These are phyloP conservation scores for Beauveria varroae DNA, from an alignment of 2,329 filamentous ascomycete species.

Conservation along the genomic window DNA sequence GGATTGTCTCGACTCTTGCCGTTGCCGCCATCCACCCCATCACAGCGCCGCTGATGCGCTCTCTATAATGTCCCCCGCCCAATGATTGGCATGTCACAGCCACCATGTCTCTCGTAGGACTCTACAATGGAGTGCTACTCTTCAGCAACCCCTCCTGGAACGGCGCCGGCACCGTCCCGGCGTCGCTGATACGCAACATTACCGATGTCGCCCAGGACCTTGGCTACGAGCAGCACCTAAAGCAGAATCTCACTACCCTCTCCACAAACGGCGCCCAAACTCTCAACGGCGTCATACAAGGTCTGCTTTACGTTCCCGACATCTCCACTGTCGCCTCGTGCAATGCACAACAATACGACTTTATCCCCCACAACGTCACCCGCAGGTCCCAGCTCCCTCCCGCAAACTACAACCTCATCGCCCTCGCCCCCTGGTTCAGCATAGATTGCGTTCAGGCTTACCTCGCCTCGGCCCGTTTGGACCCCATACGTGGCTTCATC, in stretches of 20 bases:
- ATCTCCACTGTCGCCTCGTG: conserved; percentile 54
- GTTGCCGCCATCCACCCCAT: not conserved
- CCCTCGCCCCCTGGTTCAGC: conserved; percentile 80
- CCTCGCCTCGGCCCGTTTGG: conserved; percentile 50
- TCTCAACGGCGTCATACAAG: conserved; percentile 57
- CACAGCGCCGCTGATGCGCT: conserved; percentile 4
- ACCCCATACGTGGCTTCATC: conserved; percentile 55
- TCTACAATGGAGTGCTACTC: conserved; percentile 47
- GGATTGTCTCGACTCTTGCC: not conserved
- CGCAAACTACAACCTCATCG: conserved; percentile 66
- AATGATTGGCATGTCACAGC: conserved; percentile 11
- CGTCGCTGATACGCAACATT: conserved; percentile 49
- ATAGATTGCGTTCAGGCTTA: conserved; percentile 66
- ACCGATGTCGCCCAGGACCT: conserved; percentile 45
- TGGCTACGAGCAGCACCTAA: conserved; percentile 44
- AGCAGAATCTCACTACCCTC: conserved; percentile 64
- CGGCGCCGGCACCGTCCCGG: conserved; percentile 41
- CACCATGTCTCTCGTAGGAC: conserved; percentile 33
- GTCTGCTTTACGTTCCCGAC: conserved; percentile 79
- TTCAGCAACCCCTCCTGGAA: conserved; percentile 53
- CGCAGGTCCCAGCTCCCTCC: conserved; percentile 60
- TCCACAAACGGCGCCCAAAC: conserved; percentile 58
- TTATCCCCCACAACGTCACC: conserved; percentile 70
- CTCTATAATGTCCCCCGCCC: conserved; percentile 8
- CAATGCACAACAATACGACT: conserved; percentile 50